phyloP scores from a whole-genome alignment of 345 rosid genomes.

The Erucastrum elatum region DNA sequence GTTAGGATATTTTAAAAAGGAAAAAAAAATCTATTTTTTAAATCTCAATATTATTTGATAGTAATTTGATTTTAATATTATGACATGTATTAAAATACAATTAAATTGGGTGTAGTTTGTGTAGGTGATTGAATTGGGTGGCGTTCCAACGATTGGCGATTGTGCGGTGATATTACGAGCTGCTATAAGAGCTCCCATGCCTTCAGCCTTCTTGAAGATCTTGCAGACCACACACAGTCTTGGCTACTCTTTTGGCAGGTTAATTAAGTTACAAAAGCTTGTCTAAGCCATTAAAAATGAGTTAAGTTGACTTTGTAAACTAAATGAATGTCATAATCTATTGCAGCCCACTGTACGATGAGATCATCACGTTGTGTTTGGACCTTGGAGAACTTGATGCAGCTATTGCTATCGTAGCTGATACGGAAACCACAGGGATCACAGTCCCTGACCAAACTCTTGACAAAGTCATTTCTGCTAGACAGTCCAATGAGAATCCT shows the following conservation, averaged over 20 bases:
- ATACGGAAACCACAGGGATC: constrained; percentile 76
- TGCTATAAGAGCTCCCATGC: constrained; percentile 83
- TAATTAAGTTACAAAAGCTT: constrained; percentile 6
- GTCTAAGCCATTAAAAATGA: neutral
- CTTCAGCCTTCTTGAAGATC: constrained; percentile 85
- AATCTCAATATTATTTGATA: too few species aligned
- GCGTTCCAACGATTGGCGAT: constrained; percentile 82
- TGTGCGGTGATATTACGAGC: constrained; percentile 86
- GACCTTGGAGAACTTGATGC: constrained; percentile 92
- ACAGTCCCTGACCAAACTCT: constrained; percentile 65
- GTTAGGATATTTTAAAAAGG: too few species aligned
- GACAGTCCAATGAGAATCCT: constrained; percentile 49
- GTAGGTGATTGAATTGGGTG: constrained; percentile 88
- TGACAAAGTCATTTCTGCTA: constrained; percentile 74
- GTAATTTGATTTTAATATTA: too few species aligned
- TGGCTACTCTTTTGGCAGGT: constrained; percentile 86
- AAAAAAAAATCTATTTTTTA: too few species aligned
- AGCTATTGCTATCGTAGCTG: constrained; percentile 86
- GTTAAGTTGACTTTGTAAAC: constrained; percentile 2
- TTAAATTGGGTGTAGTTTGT: too few species aligned
- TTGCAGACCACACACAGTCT: constrained; percentile 74
- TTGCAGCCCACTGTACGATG: constrained; percentile 83
- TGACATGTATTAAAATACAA: too few species aligned
- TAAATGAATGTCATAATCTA: constrained; percentile 7
- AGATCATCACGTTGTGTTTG: constrained; percentile 72